Evolutionary conservation across 345 rosid species (phyloP).

Genomic region (Euphorbia peplus): DNA sequence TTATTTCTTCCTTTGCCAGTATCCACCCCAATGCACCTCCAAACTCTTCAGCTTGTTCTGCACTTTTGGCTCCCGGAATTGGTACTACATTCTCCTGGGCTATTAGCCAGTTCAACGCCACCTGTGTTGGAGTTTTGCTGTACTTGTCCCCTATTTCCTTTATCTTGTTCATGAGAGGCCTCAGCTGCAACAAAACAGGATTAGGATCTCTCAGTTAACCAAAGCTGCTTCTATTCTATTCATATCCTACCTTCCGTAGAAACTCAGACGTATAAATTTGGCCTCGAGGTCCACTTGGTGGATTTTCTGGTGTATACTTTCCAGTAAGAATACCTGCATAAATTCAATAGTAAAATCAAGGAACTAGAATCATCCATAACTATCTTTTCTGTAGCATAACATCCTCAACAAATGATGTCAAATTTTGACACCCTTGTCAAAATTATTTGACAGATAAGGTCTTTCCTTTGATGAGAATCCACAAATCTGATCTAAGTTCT

Average conservation of each 20-base stretch:
- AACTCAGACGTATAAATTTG: constrained; percentile 71
- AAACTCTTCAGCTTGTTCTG: constrained; percentile 76
- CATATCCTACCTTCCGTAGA: constrained; percentile 51
- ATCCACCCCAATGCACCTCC: constrained; percentile 89
- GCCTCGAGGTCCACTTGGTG: constrained; percentile 83
- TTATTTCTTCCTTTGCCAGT: constrained; percentile 52
- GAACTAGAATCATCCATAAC: background rate
- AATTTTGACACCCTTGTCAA: background rate
- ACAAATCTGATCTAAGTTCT: background rate
- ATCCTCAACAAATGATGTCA: background rate
- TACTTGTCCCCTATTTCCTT: constrained; percentile 62
- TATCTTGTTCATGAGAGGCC: constrained; percentile 66
- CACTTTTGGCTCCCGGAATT: constrained; percentile 90
- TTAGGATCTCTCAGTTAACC: constrained; percentile 23
- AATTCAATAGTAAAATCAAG: constrained; percentile 1
- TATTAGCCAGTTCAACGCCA: constrained; percentile 84
- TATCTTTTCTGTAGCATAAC: no score
- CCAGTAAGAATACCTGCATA: constrained; percentile 84
- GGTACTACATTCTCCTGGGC: constrained; percentile 90
- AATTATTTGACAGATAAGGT: background rate
- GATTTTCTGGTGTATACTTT: constrained; percentile 83
- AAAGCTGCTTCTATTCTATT: background rate
- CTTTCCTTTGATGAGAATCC: background rate
- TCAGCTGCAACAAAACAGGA: constrained; percentile 52
- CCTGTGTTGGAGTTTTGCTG: constrained; percentile 81